Conservation (phyloP, 2,329 filamentous ascomycete genomes). For the Achaetomium macrosporum region DNA sequence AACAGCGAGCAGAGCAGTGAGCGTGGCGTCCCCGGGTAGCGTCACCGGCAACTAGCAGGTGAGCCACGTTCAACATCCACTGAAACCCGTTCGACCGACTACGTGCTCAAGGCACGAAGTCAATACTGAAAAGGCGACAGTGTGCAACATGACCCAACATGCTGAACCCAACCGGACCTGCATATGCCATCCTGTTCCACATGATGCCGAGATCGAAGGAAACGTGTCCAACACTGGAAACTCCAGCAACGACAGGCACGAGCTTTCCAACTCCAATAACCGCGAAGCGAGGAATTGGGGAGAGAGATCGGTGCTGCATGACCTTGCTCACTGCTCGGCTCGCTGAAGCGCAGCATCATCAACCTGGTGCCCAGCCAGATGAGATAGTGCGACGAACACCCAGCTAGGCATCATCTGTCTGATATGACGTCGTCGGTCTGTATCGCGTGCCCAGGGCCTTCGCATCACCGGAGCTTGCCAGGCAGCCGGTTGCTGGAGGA, state of each 20-base stretch:
- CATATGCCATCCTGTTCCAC: not conserved
- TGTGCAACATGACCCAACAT: constrained; percentile 10
- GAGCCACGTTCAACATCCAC: constrained; percentile 16
- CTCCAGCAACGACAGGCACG: not conserved
- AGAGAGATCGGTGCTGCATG: constrained; percentile 2
- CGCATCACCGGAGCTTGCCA: constrained; percentile 26
- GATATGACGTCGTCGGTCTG: constrained; percentile 18
- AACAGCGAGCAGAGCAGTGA: constrained; percentile 36
- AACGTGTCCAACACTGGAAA: not conserved
- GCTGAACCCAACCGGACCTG: constrained; percentile 7
- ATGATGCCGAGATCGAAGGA: not conserved
- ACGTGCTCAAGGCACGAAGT: constrained; percentile 5
- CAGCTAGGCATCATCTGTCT: constrained; percentile 19
- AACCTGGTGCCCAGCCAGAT: constrained; percentile 26
- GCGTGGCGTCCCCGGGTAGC: constrained; percentile 22
- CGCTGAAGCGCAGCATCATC: constrained; percentile 19
- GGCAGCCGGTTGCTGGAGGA: constrained; percentile 20
- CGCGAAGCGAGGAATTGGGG: constrained; percentile 4
- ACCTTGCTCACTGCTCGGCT: constrained; percentile 26
- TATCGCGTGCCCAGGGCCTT: constrained; percentile 13
- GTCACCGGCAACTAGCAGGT: constrained; percentile 24
- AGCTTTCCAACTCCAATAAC: constrained; percentile 4
- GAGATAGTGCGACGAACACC: constrained; percentile 16
- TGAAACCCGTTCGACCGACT: constrained; percentile 18
- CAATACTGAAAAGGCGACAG: constrained; percentile 11